phyloP scores from a whole-genome alignment of 164 flowering plant genomes.

The Liquidambar formosana region DNA sequence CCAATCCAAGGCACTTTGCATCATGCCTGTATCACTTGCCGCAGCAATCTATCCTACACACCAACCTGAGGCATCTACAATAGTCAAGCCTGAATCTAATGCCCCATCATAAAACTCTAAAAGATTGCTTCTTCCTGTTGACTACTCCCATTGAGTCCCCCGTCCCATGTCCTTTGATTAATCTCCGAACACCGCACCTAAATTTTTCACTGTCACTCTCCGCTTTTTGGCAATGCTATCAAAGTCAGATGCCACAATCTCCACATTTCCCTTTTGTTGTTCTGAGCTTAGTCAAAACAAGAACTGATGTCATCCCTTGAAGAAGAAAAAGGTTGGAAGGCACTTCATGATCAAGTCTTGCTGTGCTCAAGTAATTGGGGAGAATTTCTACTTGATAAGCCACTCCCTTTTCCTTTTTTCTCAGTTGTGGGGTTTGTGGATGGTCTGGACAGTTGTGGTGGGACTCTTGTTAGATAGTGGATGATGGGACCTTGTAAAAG shows the following conservation, averaged over 20 bases:
- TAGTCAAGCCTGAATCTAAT: conserved; percentile 47
- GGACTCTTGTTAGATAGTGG: conserved; percentile 43
- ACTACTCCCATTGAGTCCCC: conserved; percentile 6
- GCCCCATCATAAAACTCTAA: conserved; percentile 34
- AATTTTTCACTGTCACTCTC: not conserved
- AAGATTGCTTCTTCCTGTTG: not conserved
- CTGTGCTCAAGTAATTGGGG: conserved; percentile 33
- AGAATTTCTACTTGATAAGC: conserved; percentile 7
- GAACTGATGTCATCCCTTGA: conserved; percentile 39
- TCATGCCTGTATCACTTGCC: conserved; percentile 84
- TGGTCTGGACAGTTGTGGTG: conserved; percentile 30
- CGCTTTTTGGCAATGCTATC: conserved; percentile 42
- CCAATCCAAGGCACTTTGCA: conserved; percentile 82
- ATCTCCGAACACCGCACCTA: too few species aligned
- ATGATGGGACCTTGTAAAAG: conserved; percentile 45
- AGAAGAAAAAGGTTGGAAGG: conserved; percentile 14
- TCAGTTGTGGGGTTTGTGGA: too few species aligned
- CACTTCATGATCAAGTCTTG: conserved; percentile 28
- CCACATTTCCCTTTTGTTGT: conserved; percentile 21
- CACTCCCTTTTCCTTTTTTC: too few species aligned
- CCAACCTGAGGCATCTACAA: conserved; percentile 38
- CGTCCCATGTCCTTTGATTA: conserved; percentile 11
- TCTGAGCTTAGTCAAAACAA: conserved; percentile 37
- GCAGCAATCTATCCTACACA: conserved; percentile 62
- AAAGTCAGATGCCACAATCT: conserved; percentile 60